Evolutionary conservation across 805 yeast genomes (phyloP).

Genomic region (Spathaspora sp.): DNA sequence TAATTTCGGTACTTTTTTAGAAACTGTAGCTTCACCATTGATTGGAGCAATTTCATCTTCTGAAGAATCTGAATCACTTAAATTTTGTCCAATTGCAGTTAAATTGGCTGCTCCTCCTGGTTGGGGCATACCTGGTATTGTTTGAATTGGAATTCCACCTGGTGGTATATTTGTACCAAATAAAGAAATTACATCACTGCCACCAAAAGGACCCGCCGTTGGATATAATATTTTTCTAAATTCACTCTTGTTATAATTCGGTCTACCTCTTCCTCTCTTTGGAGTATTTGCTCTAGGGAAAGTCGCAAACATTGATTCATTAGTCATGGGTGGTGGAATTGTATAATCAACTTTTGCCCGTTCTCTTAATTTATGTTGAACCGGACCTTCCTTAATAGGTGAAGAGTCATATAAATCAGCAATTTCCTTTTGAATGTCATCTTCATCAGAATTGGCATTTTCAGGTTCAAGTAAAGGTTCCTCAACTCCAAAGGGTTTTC

Average conservation of each 20-base stretch:
- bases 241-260: conserved; percentile 41
- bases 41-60: conserved; percentile 55
- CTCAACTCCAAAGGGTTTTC: neutral
- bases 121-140: conserved; percentile 25
- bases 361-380: conserved; percentile 40
- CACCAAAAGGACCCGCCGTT: conserved; percentile 97
- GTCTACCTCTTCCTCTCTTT: conserved; percentile 33
- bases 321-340: conserved; percentile 73
- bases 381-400: conserved; percentile 41
- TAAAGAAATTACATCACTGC: conserved; percentile 83
- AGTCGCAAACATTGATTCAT: conserved; percentile 31
- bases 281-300: conserved; percentile 14
- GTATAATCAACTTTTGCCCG: conserved; percentile 71
- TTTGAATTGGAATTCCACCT: conserved; percentile 32
- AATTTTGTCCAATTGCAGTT: conserved; percentile 32
- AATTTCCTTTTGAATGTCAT: conserved; percentile 58
- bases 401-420: conserved; percentile 62
- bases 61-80: conserved; percentile 56
- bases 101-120: conserved; percentile 8
- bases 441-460: conserved; percentile 20
- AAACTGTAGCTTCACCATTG: conserved; percentile 36
- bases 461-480: conserved; percentile 29
- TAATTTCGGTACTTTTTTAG: conserved; percentile 22
- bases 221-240: conserved; percentile 73
- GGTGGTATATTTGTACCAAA: conserved; percentile 68